Conservation (phyloP, 2,329 filamentous ascomycete species). For the Pseudogymnoascus sp. region DNA sequence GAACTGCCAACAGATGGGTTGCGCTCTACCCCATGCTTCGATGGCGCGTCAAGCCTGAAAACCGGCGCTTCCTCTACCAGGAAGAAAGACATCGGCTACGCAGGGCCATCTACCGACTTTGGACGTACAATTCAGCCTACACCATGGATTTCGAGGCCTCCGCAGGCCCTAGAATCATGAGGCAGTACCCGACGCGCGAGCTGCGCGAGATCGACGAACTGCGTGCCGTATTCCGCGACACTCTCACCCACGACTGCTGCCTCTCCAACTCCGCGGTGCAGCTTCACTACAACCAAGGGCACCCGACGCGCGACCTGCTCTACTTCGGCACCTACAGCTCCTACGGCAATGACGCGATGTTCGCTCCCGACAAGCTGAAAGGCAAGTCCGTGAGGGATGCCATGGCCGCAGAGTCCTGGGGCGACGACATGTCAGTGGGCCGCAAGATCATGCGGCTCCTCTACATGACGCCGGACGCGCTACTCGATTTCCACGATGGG, state of each 20-base stretch:
- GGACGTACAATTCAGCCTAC: slow-evolving; percentile 27
- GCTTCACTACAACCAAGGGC: slow-evolving; percentile 19
- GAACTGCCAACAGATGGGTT: slow-evolving; percentile 25
- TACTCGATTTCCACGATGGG: background rate
- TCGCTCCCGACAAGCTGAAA: background rate
- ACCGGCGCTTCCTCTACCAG: slow-evolving; percentile 23
- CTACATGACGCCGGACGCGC: slow-evolving; percentile 5
- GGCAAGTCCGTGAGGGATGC: slow-evolving; percentile 5
- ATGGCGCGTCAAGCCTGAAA: slow-evolving; percentile 25
- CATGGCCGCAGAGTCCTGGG: slow-evolving; percentile 7
- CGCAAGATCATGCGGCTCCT: background rate
- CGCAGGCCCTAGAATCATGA: background rate
- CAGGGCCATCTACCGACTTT: slow-evolving; percentile 26
- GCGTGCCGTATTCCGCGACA: slow-evolving; percentile 22
- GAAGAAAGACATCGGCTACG: slow-evolving; percentile 24
- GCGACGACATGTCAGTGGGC: background rate
- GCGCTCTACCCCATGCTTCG: slow-evolving; percentile 27
- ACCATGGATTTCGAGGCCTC: slow-evolving; percentile 19
- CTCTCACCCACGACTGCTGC: slow-evolving; percentile 23
- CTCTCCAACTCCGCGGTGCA: slow-evolving; percentile 25
- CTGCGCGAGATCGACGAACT: slow-evolving; percentile 19
- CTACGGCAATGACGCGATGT: background rate
- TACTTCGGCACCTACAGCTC: slow-evolving; percentile 10
- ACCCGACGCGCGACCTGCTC: background rate
- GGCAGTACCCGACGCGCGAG: background rate